Conservation (phyloP, 805 yeast species). For the Saccharomycopsis malanga region DNA sequence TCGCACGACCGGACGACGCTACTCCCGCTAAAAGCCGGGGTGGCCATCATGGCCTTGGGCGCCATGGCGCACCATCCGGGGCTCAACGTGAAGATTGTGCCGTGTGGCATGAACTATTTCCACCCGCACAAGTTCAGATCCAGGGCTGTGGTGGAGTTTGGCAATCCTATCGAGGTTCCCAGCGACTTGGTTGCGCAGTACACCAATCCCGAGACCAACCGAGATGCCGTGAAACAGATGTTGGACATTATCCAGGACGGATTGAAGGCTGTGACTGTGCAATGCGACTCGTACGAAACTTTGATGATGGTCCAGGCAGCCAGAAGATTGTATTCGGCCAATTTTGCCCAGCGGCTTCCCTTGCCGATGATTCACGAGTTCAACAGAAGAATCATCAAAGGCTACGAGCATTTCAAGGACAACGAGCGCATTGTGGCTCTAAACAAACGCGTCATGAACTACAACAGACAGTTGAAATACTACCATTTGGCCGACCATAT, state of each 20-base stretch:
- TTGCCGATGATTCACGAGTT: conserved; percentile 77
- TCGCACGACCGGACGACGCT: conserved; percentile 91
- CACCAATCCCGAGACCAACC: conserved; percentile 50
- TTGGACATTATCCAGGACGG: conserved; percentile 70
- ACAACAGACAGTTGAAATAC: conserved; percentile 57
- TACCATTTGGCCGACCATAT: conserved; percentile 70
- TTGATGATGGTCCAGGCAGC: conserved; percentile 93
- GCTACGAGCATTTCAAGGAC: conserved; percentile 70
- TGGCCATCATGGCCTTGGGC: conserved; percentile 95
- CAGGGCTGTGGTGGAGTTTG: conserved; percentile 90
- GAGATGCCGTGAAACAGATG: conserved; percentile 67
- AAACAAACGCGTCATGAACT: conserved; percentile 54
- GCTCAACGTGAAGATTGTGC: conserved; percentile 77
- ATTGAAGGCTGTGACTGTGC: conserved; percentile 82
- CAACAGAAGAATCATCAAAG: conserved; percentile 79
- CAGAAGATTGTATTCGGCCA: conserved; percentile 72
- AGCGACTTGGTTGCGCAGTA: conserved; percentile 58
- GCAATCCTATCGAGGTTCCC: conserved; percentile 70
- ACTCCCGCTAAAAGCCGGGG: conserved; percentile 92
- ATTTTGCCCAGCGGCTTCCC: conserved; percentile 53
- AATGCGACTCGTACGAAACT: conserved; percentile 89
- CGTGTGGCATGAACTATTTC: conserved; percentile 94
- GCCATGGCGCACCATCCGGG: conserved; percentile 74
- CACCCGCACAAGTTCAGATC: conserved; percentile 91
- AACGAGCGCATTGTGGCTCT: conserved; percentile 60